Base-by-base conservation (phyloP, 805 yeast genomes). In the Wickerhamiella spandovensis region DNA sequence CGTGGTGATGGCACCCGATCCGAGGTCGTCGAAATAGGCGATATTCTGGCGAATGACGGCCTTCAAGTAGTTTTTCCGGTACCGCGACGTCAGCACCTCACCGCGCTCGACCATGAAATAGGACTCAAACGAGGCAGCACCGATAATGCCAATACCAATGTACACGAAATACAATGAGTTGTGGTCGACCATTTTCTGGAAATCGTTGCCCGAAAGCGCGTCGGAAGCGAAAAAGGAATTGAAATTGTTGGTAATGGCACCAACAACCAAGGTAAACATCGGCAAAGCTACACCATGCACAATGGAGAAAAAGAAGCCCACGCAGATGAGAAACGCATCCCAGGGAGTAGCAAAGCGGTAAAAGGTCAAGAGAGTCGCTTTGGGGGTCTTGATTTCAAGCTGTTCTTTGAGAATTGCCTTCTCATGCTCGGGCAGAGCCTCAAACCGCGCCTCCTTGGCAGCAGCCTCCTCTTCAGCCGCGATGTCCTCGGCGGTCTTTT, bases 1-100 rank as follows among this genome's bases (percentile, higher is more conserved):
- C 9, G 71, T 66, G 17, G 73, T 67, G 38, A 69, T 68, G 49
- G 67, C 70, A 15, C 73, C 73, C n/a, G 71, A 60, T 15, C 73
- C 73, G 15, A 69, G 59, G 43, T 63, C 61, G 53, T 69, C 73
- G 51, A 69, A 70, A 51, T 63, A 70, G 21, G 68, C 73, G 38
- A 69, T 63, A 46, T 69, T 69, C 53, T 69, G 73, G 41, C 69
- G 60, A 44, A 69, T 56, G 9, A 67, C 58, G 0, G 72, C 66
- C 48, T 57, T 53, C 25, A 69, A 56, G 50, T 68, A 69, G 41
- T 60, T 51, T 52, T 66, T 63, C 18, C 73, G 64, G 53, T 67
- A 65, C 21, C 72, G 57, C 8, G 70, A 64, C 2, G 75, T 58
- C 35, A 70, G 56, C 13, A 67, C 60, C 55, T 71, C 74, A 23